Conservation (phyloP, 768 basidiomycete species). For the Trametes coccinea region DNA sequence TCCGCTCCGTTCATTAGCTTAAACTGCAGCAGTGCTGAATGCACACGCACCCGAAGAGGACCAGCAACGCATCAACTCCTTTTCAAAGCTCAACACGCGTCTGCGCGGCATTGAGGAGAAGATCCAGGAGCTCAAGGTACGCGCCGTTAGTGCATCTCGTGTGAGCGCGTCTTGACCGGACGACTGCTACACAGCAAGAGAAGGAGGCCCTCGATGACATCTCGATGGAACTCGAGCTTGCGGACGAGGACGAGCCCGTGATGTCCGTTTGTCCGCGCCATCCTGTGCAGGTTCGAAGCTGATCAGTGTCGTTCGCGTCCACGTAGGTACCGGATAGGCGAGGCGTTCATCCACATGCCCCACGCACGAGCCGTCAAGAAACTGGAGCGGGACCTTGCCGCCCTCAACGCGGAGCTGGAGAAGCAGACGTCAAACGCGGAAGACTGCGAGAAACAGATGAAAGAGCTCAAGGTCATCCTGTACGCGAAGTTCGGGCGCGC, state of each 20-base stretch:
- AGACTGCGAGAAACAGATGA: conserved; percentile 74
- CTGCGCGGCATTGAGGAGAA: conserved; percentile 70
- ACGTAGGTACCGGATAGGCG: conserved; percentile 86
- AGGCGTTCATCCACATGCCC: conserved; percentile 81
- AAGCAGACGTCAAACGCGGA: conserved; percentile 52
- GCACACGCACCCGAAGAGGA: conserved; percentile 42
- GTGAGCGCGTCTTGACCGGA: too few species aligned
- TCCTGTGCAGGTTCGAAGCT: neutral
- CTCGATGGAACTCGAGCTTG: conserved; percentile 81
- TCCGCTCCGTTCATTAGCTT: conserved; percentile 1
- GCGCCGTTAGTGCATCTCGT: conserved; percentile 6
- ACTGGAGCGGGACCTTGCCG: conserved; percentile 67
- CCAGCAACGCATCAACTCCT: conserved; percentile 87
- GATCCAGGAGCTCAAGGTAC: conserved; percentile 72
- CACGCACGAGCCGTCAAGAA: conserved; percentile 67
- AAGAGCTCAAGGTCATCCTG: conserved; percentile 71
- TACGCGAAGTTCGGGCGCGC: conserved; percentile 93
- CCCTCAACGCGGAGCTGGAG: conserved; percentile 56
- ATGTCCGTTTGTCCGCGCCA: conserved; percentile 48
- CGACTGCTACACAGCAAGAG: conserved; percentile 62
- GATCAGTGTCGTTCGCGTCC: neutral
- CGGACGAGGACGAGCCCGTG: conserved; percentile 80
- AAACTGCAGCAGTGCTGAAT: neutral
- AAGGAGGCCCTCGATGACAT: conserved; percentile 94
- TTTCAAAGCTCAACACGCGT: conserved; percentile 88